Percentiles rank a stretch among this genome's conserved stretches.
Conservation (phyloP, 2,329 filamentous ascomycete genomes). For the Cyphellophora attinorum region DNA sequence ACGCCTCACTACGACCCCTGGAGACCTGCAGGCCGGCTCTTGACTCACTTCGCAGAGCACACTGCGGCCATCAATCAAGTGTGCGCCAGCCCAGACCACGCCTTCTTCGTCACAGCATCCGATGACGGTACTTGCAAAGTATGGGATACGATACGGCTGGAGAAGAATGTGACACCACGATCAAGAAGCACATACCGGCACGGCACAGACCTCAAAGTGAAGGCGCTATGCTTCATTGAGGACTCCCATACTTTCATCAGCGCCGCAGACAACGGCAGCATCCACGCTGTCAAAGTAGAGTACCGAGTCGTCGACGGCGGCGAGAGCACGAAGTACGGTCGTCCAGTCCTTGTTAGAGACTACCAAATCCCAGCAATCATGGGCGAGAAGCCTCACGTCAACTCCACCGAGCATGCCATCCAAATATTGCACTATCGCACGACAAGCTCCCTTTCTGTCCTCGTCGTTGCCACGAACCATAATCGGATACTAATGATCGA, state of each 20-base stretch:
- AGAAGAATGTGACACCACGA: conserved; percentile 81
- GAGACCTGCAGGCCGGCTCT: conserved; percentile 73
- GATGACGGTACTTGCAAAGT: conserved; percentile 86
- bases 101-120: conserved; percentile 88
- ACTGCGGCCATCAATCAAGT: conserved; percentile 72
- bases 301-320: conserved; percentile 47
- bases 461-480: conserved; percentile 77
- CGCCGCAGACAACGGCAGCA: conserved; percentile 78
- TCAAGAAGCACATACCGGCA: conserved; percentile 81
- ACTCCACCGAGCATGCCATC: conserved; percentile 61
- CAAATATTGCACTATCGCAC: conserved; percentile 89
- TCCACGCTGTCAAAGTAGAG: conserved; percentile 82
- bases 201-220: conserved; percentile 59
- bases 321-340: conserved; percentile 63
- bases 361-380: conserved; percentile 56
- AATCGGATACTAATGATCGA: conserved; percentile 79
- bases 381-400: conserved; percentile 18
- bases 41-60: conserved; percentile 86
- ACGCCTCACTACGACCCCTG: conserved; percentile 49
- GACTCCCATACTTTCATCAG: conserved; percentile 90
- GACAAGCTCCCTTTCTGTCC: conserved; percentile 63
- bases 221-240: conserved; percentile 82
- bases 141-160: conserved; percentile 84
- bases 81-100: conserved; percentile 74
- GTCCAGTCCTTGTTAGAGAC: conserved; percentile 64